Evolutionary conservation across 1,284 basidiomycete species (phyloP).

Genomic region (Puccinia horiana): DNA sequence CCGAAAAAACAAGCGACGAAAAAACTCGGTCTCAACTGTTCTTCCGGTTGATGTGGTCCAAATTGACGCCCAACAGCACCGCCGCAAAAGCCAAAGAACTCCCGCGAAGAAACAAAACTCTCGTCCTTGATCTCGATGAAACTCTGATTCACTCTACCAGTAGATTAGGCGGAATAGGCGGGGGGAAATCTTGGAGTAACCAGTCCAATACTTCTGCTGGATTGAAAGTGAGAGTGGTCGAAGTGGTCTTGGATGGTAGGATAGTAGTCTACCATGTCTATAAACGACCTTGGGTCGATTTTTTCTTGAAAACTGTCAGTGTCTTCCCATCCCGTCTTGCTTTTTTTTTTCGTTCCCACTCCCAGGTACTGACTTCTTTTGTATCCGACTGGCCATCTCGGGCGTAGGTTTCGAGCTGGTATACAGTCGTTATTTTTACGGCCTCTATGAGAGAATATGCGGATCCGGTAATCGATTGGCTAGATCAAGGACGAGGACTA

Average conservation of each 20-base stretch:
- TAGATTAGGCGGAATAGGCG: conserved; percentile 58
- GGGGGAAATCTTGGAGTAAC: conserved; percentile 51
- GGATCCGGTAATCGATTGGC: conserved; percentile 99
- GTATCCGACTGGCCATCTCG: conserved; percentile 48
- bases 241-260: conserved; percentile 84
- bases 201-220: conserved; percentile 52
- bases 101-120: conserved; percentile 71
- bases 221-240: conserved; percentile 86
- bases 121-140: conserved; percentile 94
- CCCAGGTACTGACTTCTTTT: conserved; percentile 62
- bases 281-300: conserved; percentile 95
- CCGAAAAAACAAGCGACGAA: background rate
- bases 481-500: conserved; percentile 84
- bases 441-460: conserved; percentile 99
- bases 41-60: conserved; percentile 12
- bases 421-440: conserved; percentile 97
- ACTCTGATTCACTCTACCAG: conserved; percentile 97
- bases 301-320: conserved; percentile 85
- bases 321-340: conserved; percentile 14
- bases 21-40: background rate
- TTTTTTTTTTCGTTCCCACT: conserved; percentile 44
- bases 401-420: conserved; percentile 88
- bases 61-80: background rate
- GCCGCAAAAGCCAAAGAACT: background rate
- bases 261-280: conserved; percentile 96